A percentile compares a stretch with the other conserved stretches of the same genome.
These are phyloP conservation scores for Pichia sp. DNA, from an alignment of 1,139 yeast genomes.

Conservation along the genomic window DNA sequence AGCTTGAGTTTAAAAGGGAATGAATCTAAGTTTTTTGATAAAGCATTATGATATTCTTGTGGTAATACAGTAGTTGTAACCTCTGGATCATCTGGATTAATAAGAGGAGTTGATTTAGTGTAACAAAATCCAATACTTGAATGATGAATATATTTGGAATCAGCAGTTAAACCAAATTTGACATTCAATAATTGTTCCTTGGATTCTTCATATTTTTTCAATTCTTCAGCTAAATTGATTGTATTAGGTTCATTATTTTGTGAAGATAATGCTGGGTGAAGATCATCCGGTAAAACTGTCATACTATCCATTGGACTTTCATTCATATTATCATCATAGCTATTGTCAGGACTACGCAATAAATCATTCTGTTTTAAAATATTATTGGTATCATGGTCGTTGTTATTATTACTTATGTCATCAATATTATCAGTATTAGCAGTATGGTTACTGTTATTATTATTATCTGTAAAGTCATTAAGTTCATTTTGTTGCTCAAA, in stretches of 20 bases:
- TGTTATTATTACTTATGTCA: neutral
- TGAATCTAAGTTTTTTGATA: conserved; percentile 26
- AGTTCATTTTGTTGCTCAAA: conserved; percentile 26
- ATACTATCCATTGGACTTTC: conserved; percentile 2
- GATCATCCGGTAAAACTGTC: neutral
- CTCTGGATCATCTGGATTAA: conserved; percentile 17
- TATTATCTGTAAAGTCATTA: conserved; percentile 42
- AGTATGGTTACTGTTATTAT: conserved; percentile 36
- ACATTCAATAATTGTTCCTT: conserved; percentile 48
- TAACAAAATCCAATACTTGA: conserved; percentile 15
- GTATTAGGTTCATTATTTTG: neutral
- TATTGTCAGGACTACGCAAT: neutral
- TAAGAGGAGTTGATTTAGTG: conserved; percentile 7
- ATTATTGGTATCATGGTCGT: neutral
- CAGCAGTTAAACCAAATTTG: conserved; percentile 43
- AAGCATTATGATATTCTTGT: conserved; percentile 27
- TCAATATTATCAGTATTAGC: neutral
- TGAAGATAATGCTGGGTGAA: neutral
- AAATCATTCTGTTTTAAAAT: neutral
- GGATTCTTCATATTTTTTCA: conserved; percentile 40
- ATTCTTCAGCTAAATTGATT: conserved; percentile 20
- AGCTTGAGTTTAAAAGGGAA: conserved; percentile 58
- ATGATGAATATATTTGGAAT: conserved; percentile 12
- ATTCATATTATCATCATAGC: too few relatives aligned
- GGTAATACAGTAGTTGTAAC: conserved; percentile 29